Percentiles rank a stretch among this genome's conserved stretches.
Conservation (phyloP, 2,329 filamentous ascomycete species). For the Pseudopithomyces chartarum region DNA sequence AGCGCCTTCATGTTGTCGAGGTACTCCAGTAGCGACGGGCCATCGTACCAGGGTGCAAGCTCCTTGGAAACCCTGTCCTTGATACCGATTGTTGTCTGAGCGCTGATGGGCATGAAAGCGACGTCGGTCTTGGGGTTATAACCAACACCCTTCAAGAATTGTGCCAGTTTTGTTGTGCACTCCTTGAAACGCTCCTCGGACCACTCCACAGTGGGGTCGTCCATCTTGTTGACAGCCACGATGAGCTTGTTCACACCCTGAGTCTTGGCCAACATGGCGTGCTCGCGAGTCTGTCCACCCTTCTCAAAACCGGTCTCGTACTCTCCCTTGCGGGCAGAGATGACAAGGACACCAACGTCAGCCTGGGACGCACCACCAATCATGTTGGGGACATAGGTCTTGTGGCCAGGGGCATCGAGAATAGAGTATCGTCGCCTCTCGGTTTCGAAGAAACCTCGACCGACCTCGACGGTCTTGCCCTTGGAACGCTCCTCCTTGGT, state of each 20-base stretch:
- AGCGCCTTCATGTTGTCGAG: constrained; percentile 92
- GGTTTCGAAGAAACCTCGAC: constrained; percentile 90
- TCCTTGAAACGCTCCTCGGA: constrained; percentile 87
- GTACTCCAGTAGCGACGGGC: constrained; percentile 91
- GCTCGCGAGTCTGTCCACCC: constrained; percentile 95
- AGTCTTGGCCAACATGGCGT: constrained; percentile 96
- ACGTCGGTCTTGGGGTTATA: constrained; percentile 95
- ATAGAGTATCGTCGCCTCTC: constrained; percentile 96
- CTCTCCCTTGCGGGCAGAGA: constrained; percentile 95
- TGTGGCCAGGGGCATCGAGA: constrained; percentile 75
- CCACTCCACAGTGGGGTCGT: constrained; percentile 96
- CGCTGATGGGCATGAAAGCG: constrained; percentile 94
- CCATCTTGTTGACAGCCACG: constrained; percentile 95
- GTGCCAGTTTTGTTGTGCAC: constrained; percentile 84
- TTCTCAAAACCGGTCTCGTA: constrained; percentile 98
- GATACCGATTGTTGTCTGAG: constrained; percentile 81
- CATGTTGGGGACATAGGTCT: constrained; percentile 82
- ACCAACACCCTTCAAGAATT: constrained; percentile 88
- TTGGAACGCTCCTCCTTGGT: constrained; percentile 96
- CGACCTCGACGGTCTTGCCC: constrained; percentile 98
- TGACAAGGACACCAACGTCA: constrained; percentile 84
- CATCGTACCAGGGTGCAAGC: constrained; percentile 80
- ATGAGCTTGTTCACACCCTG: constrained; percentile 97
- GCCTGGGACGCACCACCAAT: constrained; percentile 78
- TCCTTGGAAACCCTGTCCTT: constrained; percentile 80